A percentile compares a stretch with the other conserved stretches of the same genome.
These are phyloP conservation scores for Coniochaeta sp. DNA, from an alignment of 2,329 filamentous ascomycete genomes.

Conservation along the genomic window DNA sequence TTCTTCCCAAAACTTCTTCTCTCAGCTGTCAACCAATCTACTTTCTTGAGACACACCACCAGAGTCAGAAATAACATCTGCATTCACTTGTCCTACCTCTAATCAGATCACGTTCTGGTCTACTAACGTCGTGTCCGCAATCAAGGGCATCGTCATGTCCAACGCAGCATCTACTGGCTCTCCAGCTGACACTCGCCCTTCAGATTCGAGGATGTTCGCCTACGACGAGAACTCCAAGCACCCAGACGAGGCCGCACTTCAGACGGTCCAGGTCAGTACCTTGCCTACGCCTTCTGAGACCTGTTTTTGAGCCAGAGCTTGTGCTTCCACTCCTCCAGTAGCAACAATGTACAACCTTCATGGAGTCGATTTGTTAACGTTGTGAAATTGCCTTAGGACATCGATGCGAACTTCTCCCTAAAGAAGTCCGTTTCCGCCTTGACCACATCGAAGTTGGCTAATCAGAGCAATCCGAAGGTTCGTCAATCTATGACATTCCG, in stretches of 20 bases:
- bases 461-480: conserved; percentile 48
- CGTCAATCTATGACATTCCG: conserved; percentile 2
- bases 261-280: conserved; percentile 21
- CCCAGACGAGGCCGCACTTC: conserved; percentile 25
- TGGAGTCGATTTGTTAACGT: not conserved
- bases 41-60: conserved; percentile 1
- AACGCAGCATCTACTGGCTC: conserved; percentile 30
- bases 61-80: conserved; percentile 1
- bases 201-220: conserved; percentile 20
- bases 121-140: not conserved
- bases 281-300: not conserved
- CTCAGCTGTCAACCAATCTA: conserved; percentile 1
- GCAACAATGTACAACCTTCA: not conserved
- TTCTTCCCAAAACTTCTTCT: not conserved
- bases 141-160: conserved; percentile 27
- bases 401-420: conserved; percentile 8
- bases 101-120: conserved; percentile 12
- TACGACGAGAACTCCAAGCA: conserved; percentile 28
- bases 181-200: conserved; percentile 27
- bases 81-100: conserved; percentile 7
- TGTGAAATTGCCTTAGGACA: not conserved
- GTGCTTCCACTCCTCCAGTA: not conserved
- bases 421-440: conserved; percentile 41
- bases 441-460: conserved; percentile 45
- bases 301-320: not conserved